Percentiles rank a stretch among this genome's conserved stretches.
Conservation (phyloP, 352 stramenopile species). For the Phytophthora colocasiae region DNA sequence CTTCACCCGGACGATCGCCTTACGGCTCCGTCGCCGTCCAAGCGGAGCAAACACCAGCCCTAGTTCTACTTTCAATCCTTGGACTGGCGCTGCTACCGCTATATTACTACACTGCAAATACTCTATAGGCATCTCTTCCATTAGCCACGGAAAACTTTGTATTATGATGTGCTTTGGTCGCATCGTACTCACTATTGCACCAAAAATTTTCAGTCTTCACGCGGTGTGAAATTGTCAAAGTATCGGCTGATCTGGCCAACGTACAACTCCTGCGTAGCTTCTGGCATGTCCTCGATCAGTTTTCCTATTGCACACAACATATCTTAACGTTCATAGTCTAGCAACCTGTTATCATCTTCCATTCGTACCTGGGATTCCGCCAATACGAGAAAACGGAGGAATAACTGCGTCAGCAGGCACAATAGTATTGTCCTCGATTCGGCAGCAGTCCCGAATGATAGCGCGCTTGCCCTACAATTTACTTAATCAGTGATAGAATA, state of each 20-base stretch:
- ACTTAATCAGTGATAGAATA: no score
- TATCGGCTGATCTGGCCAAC: slow-evolving; percentile 80
- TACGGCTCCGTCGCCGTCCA: slow-evolving; percentile 54
- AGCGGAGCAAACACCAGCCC: slow-evolving; percentile 52
- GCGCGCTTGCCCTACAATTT: slow-evolving; percentile 68
- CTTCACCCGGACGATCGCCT: slow-evolving; percentile 61
- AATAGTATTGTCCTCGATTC: slow-evolving; percentile 84
- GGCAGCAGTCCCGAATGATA: slow-evolving; percentile 88
- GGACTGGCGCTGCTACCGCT: slow-evolving; percentile 18
- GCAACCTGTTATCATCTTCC: background rate
- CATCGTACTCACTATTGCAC: background rate
- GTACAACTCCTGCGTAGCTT: slow-evolving; percentile 81
- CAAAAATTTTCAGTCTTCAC: slow-evolving; percentile 38
- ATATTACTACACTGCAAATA: slow-evolving; percentile 27
- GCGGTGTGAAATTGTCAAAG: slow-evolving; percentile 84
- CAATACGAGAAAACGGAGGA: slow-evolving; percentile 76
- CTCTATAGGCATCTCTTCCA: slow-evolving; percentile 29
- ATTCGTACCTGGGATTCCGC: slow-evolving; percentile 69
- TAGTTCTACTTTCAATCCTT: slow-evolving; percentile 20
- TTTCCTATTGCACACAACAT: slow-evolving; percentile 42
- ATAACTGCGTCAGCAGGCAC: slow-evolving; percentile 82
- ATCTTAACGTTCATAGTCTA: slow-evolving; percentile 1
- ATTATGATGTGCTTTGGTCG: background rate
- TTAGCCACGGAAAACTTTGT: slow-evolving; percentile 4
- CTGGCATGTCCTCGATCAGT: slow-evolving; percentile 79